Conservation (phyloP, 139 green algal genomes). For the Yamagishiella unicocca region DNA sequence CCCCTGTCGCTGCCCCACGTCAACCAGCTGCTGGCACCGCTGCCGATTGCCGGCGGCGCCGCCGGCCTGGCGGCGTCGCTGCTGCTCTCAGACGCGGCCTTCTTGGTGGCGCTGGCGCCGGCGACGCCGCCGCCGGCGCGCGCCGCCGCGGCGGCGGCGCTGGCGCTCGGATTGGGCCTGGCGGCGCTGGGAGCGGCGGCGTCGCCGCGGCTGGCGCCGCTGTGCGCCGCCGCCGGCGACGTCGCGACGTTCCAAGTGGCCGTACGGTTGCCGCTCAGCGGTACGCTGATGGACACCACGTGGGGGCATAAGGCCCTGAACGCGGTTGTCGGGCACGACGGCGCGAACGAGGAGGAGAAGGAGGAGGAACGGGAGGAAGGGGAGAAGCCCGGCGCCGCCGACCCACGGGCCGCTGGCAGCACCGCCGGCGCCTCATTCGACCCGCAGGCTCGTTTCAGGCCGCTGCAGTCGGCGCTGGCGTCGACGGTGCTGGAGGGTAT, state of each 20-base stretch:
- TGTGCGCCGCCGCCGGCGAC: conserved; percentile 14
- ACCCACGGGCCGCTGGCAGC: too few relatives aligned
- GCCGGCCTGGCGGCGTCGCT: conserved; percentile 1
- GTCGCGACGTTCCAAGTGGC: conserved; percentile 32
- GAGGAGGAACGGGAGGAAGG: background rate
- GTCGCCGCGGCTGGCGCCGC: background rate
- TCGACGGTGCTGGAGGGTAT: background rate
- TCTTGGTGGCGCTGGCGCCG: conserved; percentile 28
- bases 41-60: background rate
- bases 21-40: background rate
- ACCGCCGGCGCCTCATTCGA: background rate
- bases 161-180: background rate
- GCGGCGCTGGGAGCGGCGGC: background rate
- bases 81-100: conserved; percentile 15
- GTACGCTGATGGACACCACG: conserved; percentile 40
- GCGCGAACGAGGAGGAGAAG: background rate
- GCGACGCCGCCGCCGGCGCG: conserved; percentile 2
- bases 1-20: background rate
- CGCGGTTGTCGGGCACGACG: background rate
- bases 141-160: conserved; percentile 1
- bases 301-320: background rate
- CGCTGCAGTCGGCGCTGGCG: background rate
- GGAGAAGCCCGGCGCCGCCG: background rate
- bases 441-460: conserved; percentile 30
- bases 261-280: conserved; percentile 8